Conservation (phyloP, 176 grass and related monocot species). For the Aegilops longissima region DNA sequence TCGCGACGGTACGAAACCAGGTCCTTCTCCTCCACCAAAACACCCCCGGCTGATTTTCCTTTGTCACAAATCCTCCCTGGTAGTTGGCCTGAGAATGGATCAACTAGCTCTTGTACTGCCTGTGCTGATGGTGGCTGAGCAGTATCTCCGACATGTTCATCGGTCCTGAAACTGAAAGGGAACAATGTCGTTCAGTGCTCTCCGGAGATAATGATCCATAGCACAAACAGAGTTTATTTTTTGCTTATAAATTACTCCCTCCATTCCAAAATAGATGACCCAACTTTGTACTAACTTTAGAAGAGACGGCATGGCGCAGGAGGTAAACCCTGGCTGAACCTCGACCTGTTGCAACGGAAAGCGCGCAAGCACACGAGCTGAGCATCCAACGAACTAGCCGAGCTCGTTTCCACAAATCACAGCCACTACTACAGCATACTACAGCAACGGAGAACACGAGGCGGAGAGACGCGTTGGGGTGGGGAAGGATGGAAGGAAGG, state of each 20-base stretch:
- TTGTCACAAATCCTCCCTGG: not conserved
- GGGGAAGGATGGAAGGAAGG: too few relatives aligned
- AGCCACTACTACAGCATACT: not conserved
- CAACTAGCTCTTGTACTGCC: too few relatives aligned
- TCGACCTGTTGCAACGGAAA: not conserved
- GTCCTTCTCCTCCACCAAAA: not conserved
- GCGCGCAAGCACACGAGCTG: not conserved
- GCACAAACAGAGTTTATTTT: too few relatives aligned
- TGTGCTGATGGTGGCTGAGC: too few relatives aligned
- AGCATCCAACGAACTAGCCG: not conserved
- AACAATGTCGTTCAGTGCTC: not conserved
- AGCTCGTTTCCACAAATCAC: not conserved
- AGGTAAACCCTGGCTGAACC: too few relatives aligned
- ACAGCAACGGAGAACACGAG: not conserved
- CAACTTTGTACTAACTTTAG: too few relatives aligned
- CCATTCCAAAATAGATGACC: too few relatives aligned
- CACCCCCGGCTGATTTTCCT: not conserved
- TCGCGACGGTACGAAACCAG: not conserved
- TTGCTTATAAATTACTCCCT: too few relatives aligned
- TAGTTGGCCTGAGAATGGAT: not conserved
- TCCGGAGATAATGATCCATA: too few relatives aligned
- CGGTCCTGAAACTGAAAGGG: not conserved
- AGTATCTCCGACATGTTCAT: not conserved
- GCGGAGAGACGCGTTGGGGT: not conserved
- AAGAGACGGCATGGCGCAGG: too few relatives aligned